Conservation (phyloP, 371 early-diverging fungal genomes). For the Mucor ambiguus region DNA sequence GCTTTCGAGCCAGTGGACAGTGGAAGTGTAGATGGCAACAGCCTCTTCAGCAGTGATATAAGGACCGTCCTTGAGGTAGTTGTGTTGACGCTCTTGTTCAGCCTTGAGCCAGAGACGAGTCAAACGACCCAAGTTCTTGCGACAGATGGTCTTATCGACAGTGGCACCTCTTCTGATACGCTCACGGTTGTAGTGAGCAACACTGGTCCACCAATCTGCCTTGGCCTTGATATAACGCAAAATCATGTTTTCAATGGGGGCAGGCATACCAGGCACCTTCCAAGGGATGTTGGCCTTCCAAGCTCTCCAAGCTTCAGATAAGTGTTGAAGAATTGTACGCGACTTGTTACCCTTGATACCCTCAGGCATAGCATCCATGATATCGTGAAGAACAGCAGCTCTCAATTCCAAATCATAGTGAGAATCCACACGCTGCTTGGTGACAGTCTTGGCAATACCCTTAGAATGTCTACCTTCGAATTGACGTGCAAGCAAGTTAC, state of each 20-base stretch:
- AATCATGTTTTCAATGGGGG: slow-evolving; percentile 98
- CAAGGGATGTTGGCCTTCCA: slow-evolving; percentile 99
- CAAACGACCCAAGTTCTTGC: slow-evolving; percentile 98
- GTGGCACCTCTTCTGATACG: slow-evolving; percentile 99
- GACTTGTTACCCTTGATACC: slow-evolving; percentile 96
- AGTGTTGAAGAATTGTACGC: slow-evolving; percentile 94
- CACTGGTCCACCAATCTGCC: slow-evolving; percentile 99
- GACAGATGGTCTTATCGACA: slow-evolving; percentile 97
- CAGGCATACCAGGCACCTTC: slow-evolving; percentile 98
- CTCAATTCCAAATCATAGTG: slow-evolving; percentile 97
- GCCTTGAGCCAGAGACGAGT: slow-evolving; percentile 99
- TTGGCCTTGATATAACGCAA: slow-evolving; percentile 97
- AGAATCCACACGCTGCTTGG: slow-evolving; percentile 99
- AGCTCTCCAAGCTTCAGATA: slow-evolving; percentile 98
- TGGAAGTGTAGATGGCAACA: slow-evolving; percentile 96
- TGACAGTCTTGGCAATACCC: slow-evolving; percentile 97
- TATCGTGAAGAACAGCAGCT: slow-evolving; percentile 97
- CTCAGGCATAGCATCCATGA: slow-evolving; percentile 98
- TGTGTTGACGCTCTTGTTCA: slow-evolving; percentile 98
- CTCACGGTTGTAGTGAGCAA: slow-evolving; percentile 97
- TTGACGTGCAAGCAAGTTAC: slow-evolving; percentile 97
- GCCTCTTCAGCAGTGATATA: slow-evolving; percentile 97
- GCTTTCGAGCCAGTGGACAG: slow-evolving; percentile 98
- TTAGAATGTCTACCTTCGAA: slow-evolving; percentile 98
- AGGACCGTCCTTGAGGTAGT: slow-evolving; percentile 98